Conservation (phyloP, 108 stramenopile genomes). For the Nitzschia palea region DNA sequence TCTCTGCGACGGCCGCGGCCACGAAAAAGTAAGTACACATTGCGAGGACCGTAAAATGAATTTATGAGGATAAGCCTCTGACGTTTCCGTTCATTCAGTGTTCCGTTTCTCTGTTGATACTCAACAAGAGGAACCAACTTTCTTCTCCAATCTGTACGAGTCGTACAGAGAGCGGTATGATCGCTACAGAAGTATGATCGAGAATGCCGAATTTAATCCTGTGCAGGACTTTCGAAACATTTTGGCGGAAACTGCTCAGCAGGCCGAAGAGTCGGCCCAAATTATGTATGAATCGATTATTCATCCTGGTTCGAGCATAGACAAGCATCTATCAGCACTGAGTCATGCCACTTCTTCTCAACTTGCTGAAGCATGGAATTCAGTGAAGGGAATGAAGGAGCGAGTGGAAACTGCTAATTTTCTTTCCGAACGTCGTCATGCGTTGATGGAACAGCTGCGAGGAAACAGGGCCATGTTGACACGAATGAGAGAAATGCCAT, state of each 20-base stretch:
- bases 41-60: background rate
- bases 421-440: conserved; percentile 53
- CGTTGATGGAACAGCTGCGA: conserved; percentile 66
- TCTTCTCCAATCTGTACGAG: conserved; percentile 82
- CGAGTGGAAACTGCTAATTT: conserved; percentile 76
- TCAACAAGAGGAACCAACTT: conserved; percentile 58
- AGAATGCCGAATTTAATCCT: conserved; percentile 56
- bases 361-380: conserved; percentile 76
- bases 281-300: conserved; percentile 69
- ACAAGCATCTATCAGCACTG: conserved; percentile 71
- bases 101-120: conserved; percentile 65
- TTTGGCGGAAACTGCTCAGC: conserved; percentile 62
- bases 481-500: conserved; percentile 68
- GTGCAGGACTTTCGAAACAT: conserved; percentile 69
- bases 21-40: conserved; percentile 42
- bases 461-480: conserved; percentile 69
- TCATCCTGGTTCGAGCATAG: conserved; percentile 67
- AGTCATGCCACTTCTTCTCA: conserved; percentile 68
- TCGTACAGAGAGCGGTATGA: conserved; percentile 71
- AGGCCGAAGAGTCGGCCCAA: conserved; percentile 67
- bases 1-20: conserved; percentile 31
- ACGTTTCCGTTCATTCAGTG: conserved; percentile 12
- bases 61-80: background rate
- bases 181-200: conserved; percentile 50
- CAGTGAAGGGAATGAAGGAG: conserved; percentile 70